Conservation (phyloP, 1,284 basidiomycete species). For the Xerocomus tenax region DNA sequence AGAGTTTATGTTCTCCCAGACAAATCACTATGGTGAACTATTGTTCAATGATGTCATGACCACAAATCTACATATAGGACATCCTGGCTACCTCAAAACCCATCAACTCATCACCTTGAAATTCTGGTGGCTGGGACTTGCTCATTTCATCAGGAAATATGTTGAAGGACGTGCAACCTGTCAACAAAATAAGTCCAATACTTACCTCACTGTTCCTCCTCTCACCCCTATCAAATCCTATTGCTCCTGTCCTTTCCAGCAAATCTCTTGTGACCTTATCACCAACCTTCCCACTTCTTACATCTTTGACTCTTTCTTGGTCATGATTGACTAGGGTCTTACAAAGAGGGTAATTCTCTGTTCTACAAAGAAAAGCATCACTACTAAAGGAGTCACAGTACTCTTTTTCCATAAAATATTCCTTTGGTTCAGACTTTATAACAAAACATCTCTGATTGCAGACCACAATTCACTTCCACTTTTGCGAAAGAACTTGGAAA, state of each 20-base stretch:
- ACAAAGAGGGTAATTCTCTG: background rate
- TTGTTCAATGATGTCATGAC: no score
- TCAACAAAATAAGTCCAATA: background rate
- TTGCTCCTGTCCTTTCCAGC: background rate
- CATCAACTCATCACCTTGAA: background rate
- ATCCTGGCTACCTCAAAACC: background rate
- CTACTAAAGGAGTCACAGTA: background rate
- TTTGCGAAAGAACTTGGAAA: background rate
- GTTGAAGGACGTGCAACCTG: background rate
- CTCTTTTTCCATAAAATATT: background rate
- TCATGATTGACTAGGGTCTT: background rate
- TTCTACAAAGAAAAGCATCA: background rate
- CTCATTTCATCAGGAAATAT: background rate
- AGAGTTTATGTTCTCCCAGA: no score
- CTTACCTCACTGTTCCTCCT: background rate
- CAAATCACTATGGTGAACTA: no score
- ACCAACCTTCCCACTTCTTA: background rate
- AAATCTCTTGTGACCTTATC: background rate
- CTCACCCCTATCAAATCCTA: background rate
- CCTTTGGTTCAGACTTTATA: background rate
- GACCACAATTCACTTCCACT: background rate
- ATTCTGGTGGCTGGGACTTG: background rate
- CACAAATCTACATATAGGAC: no score
- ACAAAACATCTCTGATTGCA: background rate
- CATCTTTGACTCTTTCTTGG: background rate